Evolutionary conservation across 768 basidiomycete genomes (phyloP).

Genomic region (Tulasnella sp.): DNA sequence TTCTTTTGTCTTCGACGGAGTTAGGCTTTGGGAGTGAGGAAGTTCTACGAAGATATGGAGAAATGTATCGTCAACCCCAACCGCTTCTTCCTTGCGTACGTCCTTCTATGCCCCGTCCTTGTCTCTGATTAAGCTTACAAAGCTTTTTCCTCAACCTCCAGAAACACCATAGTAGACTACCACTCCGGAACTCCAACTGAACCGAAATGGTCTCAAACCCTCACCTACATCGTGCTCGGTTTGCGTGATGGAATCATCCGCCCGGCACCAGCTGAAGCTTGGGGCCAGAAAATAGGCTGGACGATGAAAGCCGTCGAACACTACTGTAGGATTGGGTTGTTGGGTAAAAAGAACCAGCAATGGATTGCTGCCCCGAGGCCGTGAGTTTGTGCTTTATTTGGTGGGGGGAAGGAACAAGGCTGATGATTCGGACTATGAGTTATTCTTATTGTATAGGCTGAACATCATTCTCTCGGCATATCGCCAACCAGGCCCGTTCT

Average conservation of each 20-base stretch:
- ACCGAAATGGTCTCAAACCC: neutral
- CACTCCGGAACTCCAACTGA: neutral
- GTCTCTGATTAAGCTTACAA: too few relatives aligned
- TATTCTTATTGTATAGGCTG: conserved; percentile 57
- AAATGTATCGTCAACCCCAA: conserved; percentile 16
- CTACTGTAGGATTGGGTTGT: neutral
- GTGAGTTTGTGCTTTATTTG: neutral
- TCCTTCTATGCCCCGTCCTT: too few relatives aligned
- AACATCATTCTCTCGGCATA: conserved; percentile 77
- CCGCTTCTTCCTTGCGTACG: conserved; percentile 26
- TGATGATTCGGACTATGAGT: conserved; percentile 35
- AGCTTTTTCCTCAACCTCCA: neutral
- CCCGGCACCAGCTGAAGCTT: neutral
- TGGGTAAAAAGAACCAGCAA: neutral
- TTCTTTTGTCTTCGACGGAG: neutral
- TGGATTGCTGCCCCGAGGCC: neutral
- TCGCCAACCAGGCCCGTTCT: conserved; percentile 55
- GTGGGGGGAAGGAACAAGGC: too few relatives aligned
- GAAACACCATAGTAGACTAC: conserved; percentile 22
- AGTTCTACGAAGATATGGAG: conserved; percentile 29
- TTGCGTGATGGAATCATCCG: neutral
- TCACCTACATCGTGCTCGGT: neutral
- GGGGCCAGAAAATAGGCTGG: conserved; percentile 1
- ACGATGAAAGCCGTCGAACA: neutral
- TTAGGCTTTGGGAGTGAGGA: conserved; percentile 27